Evolutionary conservation across 495 filamentous ascomycete species (phyloP), one percentile per base, ranked within the genome.

Genomic region (Pyrenula aspistea): DNA sequence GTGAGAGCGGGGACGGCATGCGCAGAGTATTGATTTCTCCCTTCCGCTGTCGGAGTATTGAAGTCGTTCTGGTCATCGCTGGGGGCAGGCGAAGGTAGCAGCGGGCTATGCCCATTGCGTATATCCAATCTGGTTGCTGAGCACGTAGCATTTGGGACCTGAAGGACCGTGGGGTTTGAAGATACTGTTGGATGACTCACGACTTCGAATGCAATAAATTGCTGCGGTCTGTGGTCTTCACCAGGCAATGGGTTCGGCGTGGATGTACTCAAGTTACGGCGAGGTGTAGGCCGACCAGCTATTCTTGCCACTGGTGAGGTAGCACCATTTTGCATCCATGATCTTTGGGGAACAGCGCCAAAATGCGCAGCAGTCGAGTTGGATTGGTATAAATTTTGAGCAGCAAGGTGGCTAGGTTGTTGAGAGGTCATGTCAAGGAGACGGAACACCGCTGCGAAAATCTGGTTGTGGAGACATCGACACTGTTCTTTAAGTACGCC

Each of bases 341-440:
- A 72, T 61, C 77, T 84, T 64, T 81, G 81, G 57, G 73, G 72
- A 50, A 81, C 77, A 48, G 85, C 83, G 55, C 88, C 71, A 68
- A 89, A 86, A 36, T 77, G 66, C 59, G 75, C 82, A 54, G 82
- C 71, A 12, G 88, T 91, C 51, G 82, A 81, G 68, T 91, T 93
- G 15, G 84, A 83, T 2, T 74, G 19, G 15, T n/a, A 21, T 3
- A 55, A 24, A 3, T 55, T 42, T 21, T 42, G 20, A 21, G 24
- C 53, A 52, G 50, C 8, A 4, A 52, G 19, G n/a, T 54, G 25
- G 36, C 31, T 42, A 42, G 31, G 31, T 15, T 15, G 31, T 42
- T 42, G 31, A 42, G 15, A 4, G 8, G 31, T 42, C 31, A 42
- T 42, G 15, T 4, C 31, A 42, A 15, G 31, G 31, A 42, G 15